Percentiles rank a stretch among this genome's conserved stretches.
Conservation (phyloP, 148 eudicot genomes). For the Cornus suecica region DNA sequence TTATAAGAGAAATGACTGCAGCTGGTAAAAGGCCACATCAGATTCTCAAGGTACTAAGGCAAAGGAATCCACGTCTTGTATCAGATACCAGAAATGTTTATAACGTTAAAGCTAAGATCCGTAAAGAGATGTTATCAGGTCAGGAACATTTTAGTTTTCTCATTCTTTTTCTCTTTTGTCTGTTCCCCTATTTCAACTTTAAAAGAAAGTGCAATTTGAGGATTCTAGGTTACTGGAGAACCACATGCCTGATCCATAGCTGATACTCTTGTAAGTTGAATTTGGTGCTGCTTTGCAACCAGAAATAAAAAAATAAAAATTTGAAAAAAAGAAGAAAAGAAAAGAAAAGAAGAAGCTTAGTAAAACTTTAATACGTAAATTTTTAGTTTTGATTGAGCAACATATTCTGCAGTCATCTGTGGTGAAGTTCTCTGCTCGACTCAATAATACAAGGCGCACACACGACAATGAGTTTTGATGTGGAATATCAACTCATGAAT, state of each 20-base stretch:
- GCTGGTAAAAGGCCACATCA: constrained; percentile 13
- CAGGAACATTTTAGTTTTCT: neutral
- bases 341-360: no score
- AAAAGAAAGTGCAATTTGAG: neutral
- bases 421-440: neutral
- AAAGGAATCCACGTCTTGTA: constrained; percentile 9
- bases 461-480: no score
- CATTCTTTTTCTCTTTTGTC: neutral
- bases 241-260: neutral
- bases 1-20: constrained; percentile 10
- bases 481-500: no score
- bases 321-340: no score
- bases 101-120: constrained; percentile 13
- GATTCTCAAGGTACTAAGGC: constrained; percentile 11
- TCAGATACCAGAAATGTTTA: constrained; percentile 9
- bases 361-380: no score
- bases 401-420: neutral
- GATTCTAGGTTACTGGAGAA: neutral
- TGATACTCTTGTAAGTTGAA: neutral
- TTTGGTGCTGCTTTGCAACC: neutral
- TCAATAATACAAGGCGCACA: no score
- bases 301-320: neutral
- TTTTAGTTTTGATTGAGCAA: no score
- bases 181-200: neutral
- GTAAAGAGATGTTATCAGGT: constrained; percentile 10